phyloP scores from a whole-genome alignment of 1,284 basidiomycete species.

The Fomitopsis schrenkii region DNA sequence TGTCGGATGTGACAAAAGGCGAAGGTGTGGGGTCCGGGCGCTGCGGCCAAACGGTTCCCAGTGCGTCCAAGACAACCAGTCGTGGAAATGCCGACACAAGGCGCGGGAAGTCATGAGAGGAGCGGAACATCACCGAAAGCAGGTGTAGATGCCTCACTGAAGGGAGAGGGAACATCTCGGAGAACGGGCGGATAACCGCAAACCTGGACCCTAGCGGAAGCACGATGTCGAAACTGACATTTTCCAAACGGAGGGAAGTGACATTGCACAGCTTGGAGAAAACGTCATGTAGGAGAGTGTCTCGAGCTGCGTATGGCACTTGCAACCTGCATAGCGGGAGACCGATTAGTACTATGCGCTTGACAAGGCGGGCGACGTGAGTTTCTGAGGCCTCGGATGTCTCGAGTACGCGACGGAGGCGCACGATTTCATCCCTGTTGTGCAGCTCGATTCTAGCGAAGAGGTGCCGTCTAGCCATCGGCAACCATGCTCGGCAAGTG shows the following conservation, averaged over 20 bases:
- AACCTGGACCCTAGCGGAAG: not conserved
- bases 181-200: not conserved
- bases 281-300: not conserved
- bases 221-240: not conserved
- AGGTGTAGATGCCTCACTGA: not conserved
- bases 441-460: not conserved
- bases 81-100: not conserved
- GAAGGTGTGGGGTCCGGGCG: not conserved
- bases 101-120: not conserved
- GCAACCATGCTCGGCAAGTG: not conserved
- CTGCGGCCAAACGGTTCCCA: not conserved
- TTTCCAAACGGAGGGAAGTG: not conserved
- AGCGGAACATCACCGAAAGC: not conserved
- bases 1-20: not conserved
- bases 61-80: not conserved
- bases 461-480: not conserved
- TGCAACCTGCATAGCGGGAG: not conserved
- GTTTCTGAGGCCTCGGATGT: not conserved
- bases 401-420: not conserved
- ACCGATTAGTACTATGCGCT: not conserved
- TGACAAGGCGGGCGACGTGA: not conserved
- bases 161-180: not conserved
- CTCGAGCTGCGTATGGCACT: not conserved
- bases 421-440: not conserved
- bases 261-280: not conserved